Evolutionary conservation across 768 basidiomycete genomes (phyloP).

Genomic region (Pholiota microspora): DNA sequence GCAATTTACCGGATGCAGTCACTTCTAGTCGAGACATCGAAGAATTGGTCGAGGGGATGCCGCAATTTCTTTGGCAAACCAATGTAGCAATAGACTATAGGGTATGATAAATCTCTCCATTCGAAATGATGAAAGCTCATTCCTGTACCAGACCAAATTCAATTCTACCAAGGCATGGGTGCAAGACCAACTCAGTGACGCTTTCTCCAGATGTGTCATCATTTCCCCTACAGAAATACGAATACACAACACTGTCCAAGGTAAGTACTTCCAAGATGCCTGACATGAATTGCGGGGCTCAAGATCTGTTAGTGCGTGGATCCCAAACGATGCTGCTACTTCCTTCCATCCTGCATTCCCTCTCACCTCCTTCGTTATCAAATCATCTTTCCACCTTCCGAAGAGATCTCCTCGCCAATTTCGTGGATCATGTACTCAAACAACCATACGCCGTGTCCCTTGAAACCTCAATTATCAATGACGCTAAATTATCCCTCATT

Average conservation of each 20-base stretch:
- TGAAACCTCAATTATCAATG: slow-evolving; percentile 31
- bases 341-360: slow-evolving; percentile 53
- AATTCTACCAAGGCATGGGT: slow-evolving; percentile 53
- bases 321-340: slow-evolving; percentile 51
- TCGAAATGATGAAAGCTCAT: too few species aligned
- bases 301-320: slow-evolving; percentile 48
- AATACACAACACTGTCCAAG: slow-evolving; percentile 51
- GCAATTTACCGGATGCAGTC: slow-evolving; percentile 65
- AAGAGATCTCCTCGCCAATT: slow-evolving; percentile 59
- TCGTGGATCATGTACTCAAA: slow-evolving; percentile 56
- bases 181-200: slow-evolving; percentile 72
- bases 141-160: slow-evolving; percentile 49
- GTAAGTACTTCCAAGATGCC: slow-evolving; percentile 19
- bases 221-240: slow-evolving; percentile 48
- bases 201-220: slow-evolving; percentile 57
- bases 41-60: slow-evolving; percentile 42
- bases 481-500: slow-evolving; percentile 47
- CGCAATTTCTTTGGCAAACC: slow-evolving; percentile 49
- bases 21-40: slow-evolving; percentile 40
- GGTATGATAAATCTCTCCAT: slow-evolving; percentile 35
- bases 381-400: slow-evolving; percentile 59
- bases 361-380: slow-evolving; percentile 53
- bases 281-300: neutral
- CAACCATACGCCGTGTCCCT: slow-evolving; percentile 46
- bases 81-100: slow-evolving; percentile 54